Conservation (phyloP, 1,284 basidiomycete genomes). For the Ganoderma lucidum region DNA sequence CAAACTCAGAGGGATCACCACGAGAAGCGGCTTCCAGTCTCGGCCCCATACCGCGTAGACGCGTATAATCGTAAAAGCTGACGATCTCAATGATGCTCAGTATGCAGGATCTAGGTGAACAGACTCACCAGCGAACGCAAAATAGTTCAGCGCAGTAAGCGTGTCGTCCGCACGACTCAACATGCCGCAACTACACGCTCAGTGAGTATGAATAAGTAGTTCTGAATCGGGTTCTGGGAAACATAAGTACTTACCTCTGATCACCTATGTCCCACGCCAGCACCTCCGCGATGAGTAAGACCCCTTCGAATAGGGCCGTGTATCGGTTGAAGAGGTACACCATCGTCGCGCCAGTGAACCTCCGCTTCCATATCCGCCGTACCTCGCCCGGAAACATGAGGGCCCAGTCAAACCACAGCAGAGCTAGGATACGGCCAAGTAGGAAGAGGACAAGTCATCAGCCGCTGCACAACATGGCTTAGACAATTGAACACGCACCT, state of each 20-base stretch:
- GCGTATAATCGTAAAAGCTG: slow-evolving; percentile 24
- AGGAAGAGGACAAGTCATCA: too few species aligned
- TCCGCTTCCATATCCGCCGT: slow-evolving; percentile 23
- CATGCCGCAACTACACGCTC: slow-evolving; percentile 11
- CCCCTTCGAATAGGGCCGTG: slow-evolving; percentile 15
- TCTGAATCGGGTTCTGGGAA: too few species aligned
- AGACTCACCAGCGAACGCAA: slow-evolving; percentile 12
- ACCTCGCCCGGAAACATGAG: slow-evolving; percentile 19
- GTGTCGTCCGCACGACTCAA: slow-evolving; percentile 18
- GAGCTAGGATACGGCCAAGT: not conserved
- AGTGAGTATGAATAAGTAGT: not conserved
- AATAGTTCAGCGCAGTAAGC: slow-evolving; percentile 16
- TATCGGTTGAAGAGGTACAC: slow-evolving; percentile 27
- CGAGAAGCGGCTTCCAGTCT: slow-evolving; percentile 23
- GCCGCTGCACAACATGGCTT: not conserved
- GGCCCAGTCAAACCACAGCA: slow-evolving; percentile 24
- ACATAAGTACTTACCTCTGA: not conserved
- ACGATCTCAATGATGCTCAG: too few species aligned
- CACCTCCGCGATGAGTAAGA: slow-evolving; percentile 16
- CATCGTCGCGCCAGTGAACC: slow-evolving; percentile 19
- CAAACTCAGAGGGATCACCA: slow-evolving; percentile 20
- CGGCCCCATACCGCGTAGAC: slow-evolving; percentile 23
- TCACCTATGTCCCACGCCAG: slow-evolving; percentile 15
- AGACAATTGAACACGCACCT: slow-evolving; percentile 1
- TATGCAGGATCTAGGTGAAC: too few species aligned